phyloP scores from a whole-genome alignment of 805 yeast genomes.

The Kazachstania taianensis region DNA sequence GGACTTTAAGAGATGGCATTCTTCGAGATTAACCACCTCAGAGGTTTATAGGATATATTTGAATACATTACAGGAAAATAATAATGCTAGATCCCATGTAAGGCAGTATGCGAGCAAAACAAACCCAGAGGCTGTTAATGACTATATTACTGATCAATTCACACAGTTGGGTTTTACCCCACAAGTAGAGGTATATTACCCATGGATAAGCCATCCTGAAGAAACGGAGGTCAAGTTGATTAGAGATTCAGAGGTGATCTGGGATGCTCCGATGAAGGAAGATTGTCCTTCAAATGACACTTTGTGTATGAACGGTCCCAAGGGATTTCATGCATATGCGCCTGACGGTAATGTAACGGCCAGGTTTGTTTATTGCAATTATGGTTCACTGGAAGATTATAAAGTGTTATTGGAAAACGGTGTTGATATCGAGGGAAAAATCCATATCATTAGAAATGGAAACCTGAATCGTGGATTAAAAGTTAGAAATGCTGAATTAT shows the following conservation, averaged over 20 bases:
- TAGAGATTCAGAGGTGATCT: slow-evolving; percentile 30
- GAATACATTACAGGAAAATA: slow-evolving; percentile 30
- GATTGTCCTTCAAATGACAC: no score
- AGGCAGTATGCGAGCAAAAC: neutral
- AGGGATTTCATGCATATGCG: slow-evolving; percentile 55
- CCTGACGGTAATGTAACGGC: slow-evolving; percentile 52
- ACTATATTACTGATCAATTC: slow-evolving; percentile 43
- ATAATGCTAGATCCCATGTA: slow-evolving; percentile 25
- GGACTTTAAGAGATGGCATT: slow-evolving; percentile 69
- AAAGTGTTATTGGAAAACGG: slow-evolving; percentile 30
- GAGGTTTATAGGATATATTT: slow-evolving; percentile 61
- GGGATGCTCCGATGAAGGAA: slow-evolving; percentile 43
- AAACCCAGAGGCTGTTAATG: slow-evolving; percentile 30
- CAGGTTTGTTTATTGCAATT: slow-evolving; percentile 48
- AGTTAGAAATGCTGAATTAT: slow-evolving; percentile 48
- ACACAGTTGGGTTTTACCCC: slow-evolving; percentile 43
- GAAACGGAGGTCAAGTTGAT: slow-evolving; percentile 33
- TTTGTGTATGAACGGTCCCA: slow-evolving; percentile 18
- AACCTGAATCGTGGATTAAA: slow-evolving; percentile 43
- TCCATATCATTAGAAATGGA: slow-evolving; percentile 50
- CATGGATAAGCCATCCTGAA: slow-evolving; percentile 44
- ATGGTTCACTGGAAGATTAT: slow-evolving; percentile 51
- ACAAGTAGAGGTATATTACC: slow-evolving; percentile 43
- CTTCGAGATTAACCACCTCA: slow-evolving; percentile 49
- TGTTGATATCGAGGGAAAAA: slow-evolving; percentile 41